Evolutionary conservation across 2,329 filamentous ascomycete genomes (phyloP), one percentile per base, ranked within the genome.

Genomic region (Torrubiella hemipterigena): DNA sequence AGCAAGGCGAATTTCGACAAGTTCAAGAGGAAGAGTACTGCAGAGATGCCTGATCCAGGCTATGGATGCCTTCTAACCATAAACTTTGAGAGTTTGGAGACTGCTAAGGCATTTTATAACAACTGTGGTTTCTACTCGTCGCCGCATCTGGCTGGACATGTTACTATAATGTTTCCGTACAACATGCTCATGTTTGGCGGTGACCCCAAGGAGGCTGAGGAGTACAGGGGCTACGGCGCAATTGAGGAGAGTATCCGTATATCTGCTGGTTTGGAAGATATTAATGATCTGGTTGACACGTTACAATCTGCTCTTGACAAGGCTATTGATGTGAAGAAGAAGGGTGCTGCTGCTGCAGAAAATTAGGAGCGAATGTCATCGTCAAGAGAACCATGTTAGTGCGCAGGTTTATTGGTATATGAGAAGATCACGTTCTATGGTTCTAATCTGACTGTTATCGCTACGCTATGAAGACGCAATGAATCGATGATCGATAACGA

Each of bases 141-240:
- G 0, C 68, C 69, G 2, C 67, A 72, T 40, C 50, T 74, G 0
- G 69, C 67, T 1, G 69, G 65, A 0, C 65, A 67, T 39, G 49
- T 61, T 31, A 71, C 66, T 8, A 49, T 74, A 3, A 56, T 57
- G 18, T 38, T 69, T 20, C 53, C 64, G 0, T 71, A 68, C 40
- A 63, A 59, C 34, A 54, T 59, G 38, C 41, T 57, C n/a, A 46
- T 59, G 4, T 67, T 59, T 39, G 52, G 55, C 4, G 58, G 54
- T 32, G 52, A 55, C 17, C 40, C 50, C 5, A 51, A 57, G 8
- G 50, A 58, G 30, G 49, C 46, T 4, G 51, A 43, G 18, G 51
- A 54, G n/a, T 51, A 62, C 39, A 49, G 51, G 2, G 38, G 39
- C 4, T 55, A 57, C 21, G 65, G 60, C 0, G 42, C 59, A 3